Evolutionary conservation across 306 rosid genomes (phyloP), one percentile per base, ranked within the genome.

Genomic region (Malus asiatica): DNA sequence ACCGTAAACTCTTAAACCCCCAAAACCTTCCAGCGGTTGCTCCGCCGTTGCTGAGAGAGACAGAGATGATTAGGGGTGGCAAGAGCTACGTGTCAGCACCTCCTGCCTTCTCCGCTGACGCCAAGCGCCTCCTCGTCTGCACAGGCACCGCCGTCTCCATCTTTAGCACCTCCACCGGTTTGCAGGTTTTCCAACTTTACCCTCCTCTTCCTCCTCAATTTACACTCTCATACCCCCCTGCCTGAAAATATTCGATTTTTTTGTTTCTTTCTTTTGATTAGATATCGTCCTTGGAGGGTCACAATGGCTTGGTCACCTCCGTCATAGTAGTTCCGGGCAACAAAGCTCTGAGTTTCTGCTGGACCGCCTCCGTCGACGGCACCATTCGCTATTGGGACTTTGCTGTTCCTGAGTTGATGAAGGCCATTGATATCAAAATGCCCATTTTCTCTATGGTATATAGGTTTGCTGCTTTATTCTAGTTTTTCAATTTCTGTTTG

Each of bases 341-440:
- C 68, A 85, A 80, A 75, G 68, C 82, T 33, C 70, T 88, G 3
- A 83, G 82, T 86, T 82, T 84, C 76, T 96, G 99, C 72, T 96
- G 96, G 97, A 92, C 97, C 3, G 69, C 98, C 64, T 90, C 97
- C 1, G 75, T 88, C 11, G 99, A 96, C 48, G 96, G 98, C 11
- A 89, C 96, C 71, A 75, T 96, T 78, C 91, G 97, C 40, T 81
- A 87, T 62, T 96, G 99, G 98, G 93, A 96, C 76, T 96, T 83
- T 66, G 84, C 87, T 13, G 76, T 81, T 14, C 86, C 97, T 1
- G 93, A 92, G 84, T 82, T 85, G 79, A 70, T 90, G 78, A 90
- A 88, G 78, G 88, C 68, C 22, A 8, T 95, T 3, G 80, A 92
- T 76, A 52, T 89, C 58, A 35, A 74, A 27, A 42, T 82, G 7